Base-by-base conservation (phyloP, 1,284 basidiomycete species). In the Sporisorium reilianum region DNA sequence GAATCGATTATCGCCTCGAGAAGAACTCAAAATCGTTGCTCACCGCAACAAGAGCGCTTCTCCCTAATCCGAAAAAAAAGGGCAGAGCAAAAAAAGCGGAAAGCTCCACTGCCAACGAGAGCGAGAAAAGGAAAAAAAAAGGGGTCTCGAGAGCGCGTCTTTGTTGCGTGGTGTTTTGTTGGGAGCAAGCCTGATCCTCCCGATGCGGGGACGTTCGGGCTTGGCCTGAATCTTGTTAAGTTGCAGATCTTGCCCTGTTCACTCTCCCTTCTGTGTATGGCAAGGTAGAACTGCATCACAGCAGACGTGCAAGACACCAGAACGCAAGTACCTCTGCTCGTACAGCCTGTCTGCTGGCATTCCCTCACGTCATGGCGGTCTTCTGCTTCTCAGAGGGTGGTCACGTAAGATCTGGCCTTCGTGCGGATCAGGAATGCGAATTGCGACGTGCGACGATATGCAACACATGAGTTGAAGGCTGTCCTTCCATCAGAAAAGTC, bases 1-100 rank as follows among this genome's bases (percentile, higher is more conserved):
- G n/a, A 64, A 69, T 69, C 67, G 61, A 69, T 69, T 52, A 55
- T 55, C 51, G 50, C 32, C 34, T 42, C 45, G 16, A 56, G 57
- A 66, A 66, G 64, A 60, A 66, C 36, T 58, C 41, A 18, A 36
- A 53, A 28, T 53, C 40, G 20, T 20, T 44, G 23, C 30, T 28
- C 28, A 9, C 28, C 9, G 28, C 28, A 58, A 50, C n/a, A 30
- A 51, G 45, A 36, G 45, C 56, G 23, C 54, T 54, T 58, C 38
- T 64, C 30, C 57, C 67, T 48, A 52, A 51, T 56, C 61, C 55
- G 57, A 55, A 54, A 42, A 40, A 41, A 32, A 25, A 30, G 16
- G 46, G 34, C 44, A 48, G n/a, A 6, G 22, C 14, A 50, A 36
- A 46, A 48, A 25, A 41, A 30, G n/a, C 26, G 11, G 53, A 45